phyloP scores from a whole-genome alignment of 208 protist genomes.

The Phytomonas serpens region DNA sequence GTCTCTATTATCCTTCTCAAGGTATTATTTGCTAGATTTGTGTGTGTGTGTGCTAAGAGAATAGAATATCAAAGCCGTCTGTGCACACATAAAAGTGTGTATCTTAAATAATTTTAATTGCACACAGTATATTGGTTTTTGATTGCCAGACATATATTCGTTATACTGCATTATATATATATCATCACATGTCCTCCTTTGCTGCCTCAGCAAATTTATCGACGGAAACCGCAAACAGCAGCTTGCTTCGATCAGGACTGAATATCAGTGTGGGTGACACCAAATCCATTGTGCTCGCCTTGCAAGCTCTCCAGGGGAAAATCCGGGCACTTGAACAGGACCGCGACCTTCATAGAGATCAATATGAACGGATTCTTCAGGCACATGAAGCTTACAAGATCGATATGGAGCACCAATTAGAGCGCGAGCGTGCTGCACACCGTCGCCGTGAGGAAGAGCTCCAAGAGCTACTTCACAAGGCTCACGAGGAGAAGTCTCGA shows the following conservation, averaged over 20 bases:
- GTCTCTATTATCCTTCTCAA: neutral
- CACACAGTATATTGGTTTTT: neutral
- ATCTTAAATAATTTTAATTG: neutral
- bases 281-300: slow-evolving; percentile 83
- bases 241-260: slow-evolving; percentile 75
- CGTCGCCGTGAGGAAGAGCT: slow-evolving; percentile 69
- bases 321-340: slow-evolving; percentile 83
- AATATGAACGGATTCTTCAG: slow-evolving; percentile 72
- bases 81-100: neutral
- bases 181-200: slow-evolving; percentile 2
- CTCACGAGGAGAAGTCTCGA: slow-evolving; percentile 51
- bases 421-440: slow-evolving; percentile 69
- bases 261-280: slow-evolving; percentile 87
- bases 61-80: neutral
- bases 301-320: slow-evolving; percentile 84
- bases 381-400: slow-evolving; percentile 84
- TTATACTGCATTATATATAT: slow-evolving; percentile 7
- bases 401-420: slow-evolving; percentile 76
- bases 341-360: slow-evolving; percentile 81
- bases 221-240: slow-evolving; percentile 55
- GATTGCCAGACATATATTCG: neutral
- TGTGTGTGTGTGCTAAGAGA: neutral
- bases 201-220: slow-evolving; percentile 33
- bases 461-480: slow-evolving; percentile 54
- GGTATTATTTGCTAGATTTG: neutral